phyloP scores from a whole-genome alignment of 805 yeast species.

The Candida methanosorbosa region DNA sequence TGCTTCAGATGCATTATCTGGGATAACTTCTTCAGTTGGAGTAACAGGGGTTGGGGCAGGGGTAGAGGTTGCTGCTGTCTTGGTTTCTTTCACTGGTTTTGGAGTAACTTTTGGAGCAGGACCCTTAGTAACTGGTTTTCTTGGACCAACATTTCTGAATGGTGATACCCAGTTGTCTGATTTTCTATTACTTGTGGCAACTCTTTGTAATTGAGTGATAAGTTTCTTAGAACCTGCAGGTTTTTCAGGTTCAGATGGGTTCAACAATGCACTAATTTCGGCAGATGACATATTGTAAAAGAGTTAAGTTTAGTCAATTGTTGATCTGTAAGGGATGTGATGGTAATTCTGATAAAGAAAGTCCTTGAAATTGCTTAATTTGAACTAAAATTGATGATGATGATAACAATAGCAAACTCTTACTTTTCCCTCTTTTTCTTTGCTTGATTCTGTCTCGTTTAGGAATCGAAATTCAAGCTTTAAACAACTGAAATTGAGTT shows the following conservation, averaged over 20 bases:
- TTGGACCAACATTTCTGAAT: conserved; percentile 10
- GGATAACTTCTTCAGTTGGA: conserved; percentile 6
- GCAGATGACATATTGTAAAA: conserved; percentile 9
- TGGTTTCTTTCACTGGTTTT: conserved; percentile 4
- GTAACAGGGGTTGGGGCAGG: conserved; percentile 7
- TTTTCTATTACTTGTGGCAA: conserved; percentile 9
- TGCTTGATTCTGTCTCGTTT: no score
- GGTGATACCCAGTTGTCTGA: conserved; percentile 21
- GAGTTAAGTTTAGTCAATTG: no score
- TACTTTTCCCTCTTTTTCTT: no score
- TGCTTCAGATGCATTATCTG: conserved; percentile 7
- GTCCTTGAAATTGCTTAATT: no score
- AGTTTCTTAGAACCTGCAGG: conserved; percentile 4
- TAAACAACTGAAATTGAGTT: no score
- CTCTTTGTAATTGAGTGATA: conserved; percentile 13
- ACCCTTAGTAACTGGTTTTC: conserved; percentile 1
- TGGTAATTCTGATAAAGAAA: no score
- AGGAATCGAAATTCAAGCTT: no score
- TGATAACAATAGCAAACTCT: no score
- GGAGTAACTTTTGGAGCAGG: conserved; percentile 4
- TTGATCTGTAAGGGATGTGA: no score
- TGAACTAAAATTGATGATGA: no score
- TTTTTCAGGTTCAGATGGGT: conserved; percentile 4
- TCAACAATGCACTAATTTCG: conserved; percentile 12
- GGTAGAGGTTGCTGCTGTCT: conserved; percentile 1